Base-by-base conservation (phyloP, 1,284 basidiomycete genomes). In the Jaminaea rosea region DNA sequence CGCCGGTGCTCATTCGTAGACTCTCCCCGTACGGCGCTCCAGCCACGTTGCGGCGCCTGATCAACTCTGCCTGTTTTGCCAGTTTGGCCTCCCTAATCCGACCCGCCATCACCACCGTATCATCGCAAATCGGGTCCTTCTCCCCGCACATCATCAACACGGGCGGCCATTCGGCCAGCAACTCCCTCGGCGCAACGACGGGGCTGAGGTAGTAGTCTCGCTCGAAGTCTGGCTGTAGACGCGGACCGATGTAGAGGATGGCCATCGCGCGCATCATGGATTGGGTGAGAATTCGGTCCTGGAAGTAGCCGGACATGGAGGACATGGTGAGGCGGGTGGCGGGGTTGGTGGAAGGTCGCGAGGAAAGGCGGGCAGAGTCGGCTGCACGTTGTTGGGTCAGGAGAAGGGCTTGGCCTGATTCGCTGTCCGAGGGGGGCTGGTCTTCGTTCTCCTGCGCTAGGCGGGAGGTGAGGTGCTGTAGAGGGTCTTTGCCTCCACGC, bases 191-290 rank as follows among this genome's bases (percentile, higher is more conserved):
- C 2, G 91, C 83, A 45, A 97, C 81, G 62, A 97, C 86, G 0
- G 93, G 93, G 10, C 90, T 94, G 57, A 97, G 84, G 76, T 87
- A 85, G 76, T 96, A 97, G 78, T 98, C 91, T 37, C 86, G 86
- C 53, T 84, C 83, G 73, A 97, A 89, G 75, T 97, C 90, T 13
- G 93, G 92, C 69, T 89, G 86, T 49, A 84, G 84, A 46, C 87
- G 82, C 0, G 92, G 91, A 0, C 93, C 93, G 57, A 97, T 86
- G 76, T 97, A 97, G 52, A 96, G 79, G 65, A 97, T 92, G 1
- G 92, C 91, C 92, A 97, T 97, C 0, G 92, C 90, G 37, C 93
- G 86, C 87, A 96, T 93, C 67, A 68, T 69, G 28, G 59, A 57
- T 44, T 65, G 67, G 13, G 65, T 62, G 23, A 69, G 42, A 55